Conservation (phyloP, 1,284 basidiomycete species). For the Gymnopus androsaceus region DNA sequence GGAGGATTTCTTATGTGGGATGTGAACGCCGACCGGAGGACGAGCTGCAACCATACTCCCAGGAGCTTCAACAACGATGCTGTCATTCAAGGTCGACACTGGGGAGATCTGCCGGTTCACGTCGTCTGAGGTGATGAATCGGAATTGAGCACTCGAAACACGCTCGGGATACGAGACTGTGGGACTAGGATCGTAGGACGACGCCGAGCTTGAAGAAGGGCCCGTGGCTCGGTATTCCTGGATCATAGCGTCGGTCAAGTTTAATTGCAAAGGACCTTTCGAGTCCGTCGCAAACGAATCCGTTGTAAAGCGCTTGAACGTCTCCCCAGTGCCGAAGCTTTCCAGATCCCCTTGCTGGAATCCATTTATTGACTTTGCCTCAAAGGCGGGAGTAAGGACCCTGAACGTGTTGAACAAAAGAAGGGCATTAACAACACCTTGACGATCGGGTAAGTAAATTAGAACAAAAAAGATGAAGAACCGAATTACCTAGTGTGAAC, state of each 20-base stretch:
- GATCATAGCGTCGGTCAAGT: slow-evolving; percentile 20
- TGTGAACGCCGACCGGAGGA: slow-evolving; percentile 18
- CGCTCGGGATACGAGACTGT: slow-evolving; percentile 23
- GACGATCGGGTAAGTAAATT: slow-evolving; percentile 8
- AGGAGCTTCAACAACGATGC: slow-evolving; percentile 9
- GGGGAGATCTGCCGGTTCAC: slow-evolving; percentile 23
- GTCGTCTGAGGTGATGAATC: slow-evolving; percentile 32
- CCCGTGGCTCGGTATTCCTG: slow-evolving; percentile 19
- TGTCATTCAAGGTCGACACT: slow-evolving; percentile 4
- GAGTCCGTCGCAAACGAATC: not conserved
- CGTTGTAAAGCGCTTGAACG: slow-evolving; percentile 12
- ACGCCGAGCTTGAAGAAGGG: slow-evolving; percentile 1
- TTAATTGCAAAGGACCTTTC: not conserved
- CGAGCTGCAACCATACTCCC: slow-evolving; percentile 1
- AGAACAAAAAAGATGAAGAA: slow-evolving; percentile 9
- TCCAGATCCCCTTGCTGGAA: slow-evolving; percentile 11
- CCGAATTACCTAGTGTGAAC: slow-evolving; percentile 52
- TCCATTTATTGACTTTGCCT: slow-evolving; percentile 19
- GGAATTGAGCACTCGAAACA: slow-evolving; percentile 25
- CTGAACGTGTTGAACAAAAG: slow-evolving; percentile 70
- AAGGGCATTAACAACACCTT: slow-evolving; percentile 63
- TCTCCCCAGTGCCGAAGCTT: slow-evolving; percentile 20
- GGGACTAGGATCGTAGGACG: slow-evolving; percentile 21
- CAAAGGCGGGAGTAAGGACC: slow-evolving; percentile 58
- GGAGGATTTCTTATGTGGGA: slow-evolving; percentile 21